Conservation (phyloP, 306 rosid species). For the Neltuma alba region DNA sequence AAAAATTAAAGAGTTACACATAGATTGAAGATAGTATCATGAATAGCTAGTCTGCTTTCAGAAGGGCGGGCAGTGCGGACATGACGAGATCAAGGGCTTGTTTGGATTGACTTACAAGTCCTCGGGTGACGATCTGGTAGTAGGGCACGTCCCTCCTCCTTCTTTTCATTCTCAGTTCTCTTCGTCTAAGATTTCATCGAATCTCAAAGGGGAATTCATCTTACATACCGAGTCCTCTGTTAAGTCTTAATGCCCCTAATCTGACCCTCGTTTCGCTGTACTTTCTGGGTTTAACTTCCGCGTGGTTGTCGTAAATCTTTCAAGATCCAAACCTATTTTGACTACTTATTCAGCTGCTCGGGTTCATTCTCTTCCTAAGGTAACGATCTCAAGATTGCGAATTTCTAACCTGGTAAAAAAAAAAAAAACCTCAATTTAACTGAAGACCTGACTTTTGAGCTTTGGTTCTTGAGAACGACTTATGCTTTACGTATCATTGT, state of each 20-base stretch:
- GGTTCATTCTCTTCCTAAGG: background rate
- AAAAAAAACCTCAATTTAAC: background rate
- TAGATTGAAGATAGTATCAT: too few species aligned
- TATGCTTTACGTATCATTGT: background rate
- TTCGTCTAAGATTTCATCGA: background rate
- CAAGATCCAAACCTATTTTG: background rate
- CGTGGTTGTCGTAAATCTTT: background rate
- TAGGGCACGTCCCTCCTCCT: background rate
- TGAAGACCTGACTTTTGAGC: background rate
- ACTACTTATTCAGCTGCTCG: background rate
- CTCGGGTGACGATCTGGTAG: background rate
- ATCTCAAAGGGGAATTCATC: background rate
- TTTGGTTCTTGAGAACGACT: background rate
- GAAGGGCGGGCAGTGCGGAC: background rate
- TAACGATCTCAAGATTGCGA: background rate
- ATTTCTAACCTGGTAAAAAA: background rate
- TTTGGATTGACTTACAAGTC: too few species aligned
- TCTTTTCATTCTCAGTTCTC: background rate
- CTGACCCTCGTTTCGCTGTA: constrained; percentile 2
- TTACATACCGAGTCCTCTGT: background rate
- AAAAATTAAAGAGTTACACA: too few species aligned
- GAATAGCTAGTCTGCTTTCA: background rate
- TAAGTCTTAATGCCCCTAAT: background rate
- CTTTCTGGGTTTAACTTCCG: background rate
- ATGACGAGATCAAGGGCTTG: background rate